Conservation (phyloP, 768 basidiomycete species). For the Hygrophorus russula region DNA sequence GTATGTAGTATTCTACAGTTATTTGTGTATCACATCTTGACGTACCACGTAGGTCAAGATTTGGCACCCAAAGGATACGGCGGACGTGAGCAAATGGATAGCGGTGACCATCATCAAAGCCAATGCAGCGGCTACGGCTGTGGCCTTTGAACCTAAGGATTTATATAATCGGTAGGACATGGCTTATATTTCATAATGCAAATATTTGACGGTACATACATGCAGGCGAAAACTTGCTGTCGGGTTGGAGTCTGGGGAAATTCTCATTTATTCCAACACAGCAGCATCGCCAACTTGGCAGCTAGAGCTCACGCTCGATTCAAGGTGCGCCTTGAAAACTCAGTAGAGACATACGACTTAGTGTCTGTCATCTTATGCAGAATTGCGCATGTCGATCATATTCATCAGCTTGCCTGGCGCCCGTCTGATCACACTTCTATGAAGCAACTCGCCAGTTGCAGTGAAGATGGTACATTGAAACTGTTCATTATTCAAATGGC, state of each 20-base stretch:
- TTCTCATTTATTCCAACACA: conserved; percentile 46
- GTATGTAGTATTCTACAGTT: conserved; percentile 27
- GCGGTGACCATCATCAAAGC: conserved; percentile 52
- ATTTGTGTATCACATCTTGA: background rate
- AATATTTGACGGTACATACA: conserved; percentile 1
- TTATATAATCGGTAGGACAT: conserved; percentile 28
- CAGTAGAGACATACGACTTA: background rate
- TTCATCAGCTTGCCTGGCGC: conserved; percentile 78
- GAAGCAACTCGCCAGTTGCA: conserved; percentile 69
- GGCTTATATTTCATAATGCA: background rate
- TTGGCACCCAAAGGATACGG: conserved; percentile 39
- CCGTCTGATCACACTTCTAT: conserved; percentile 24
- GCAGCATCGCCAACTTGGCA: conserved; percentile 32
- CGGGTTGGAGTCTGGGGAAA: conserved; percentile 75
- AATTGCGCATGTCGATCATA: conserved; percentile 61
- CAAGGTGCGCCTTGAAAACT: conserved; percentile 31
- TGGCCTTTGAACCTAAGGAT: conserved; percentile 41
- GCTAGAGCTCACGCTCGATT: conserved; percentile 30
- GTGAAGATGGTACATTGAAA: conserved; percentile 87
- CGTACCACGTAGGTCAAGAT: conserved; percentile 57
- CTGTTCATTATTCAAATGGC: conserved; percentile 51
- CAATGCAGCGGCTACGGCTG: conserved; percentile 72
- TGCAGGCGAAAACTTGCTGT: conserved; percentile 55
- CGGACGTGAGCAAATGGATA: conserved; percentile 39
- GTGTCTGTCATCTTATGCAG: conserved; percentile 25